Conservation (phyloP, 1,284 basidiomycete species). For the Moesziomyces sp. region DNA sequence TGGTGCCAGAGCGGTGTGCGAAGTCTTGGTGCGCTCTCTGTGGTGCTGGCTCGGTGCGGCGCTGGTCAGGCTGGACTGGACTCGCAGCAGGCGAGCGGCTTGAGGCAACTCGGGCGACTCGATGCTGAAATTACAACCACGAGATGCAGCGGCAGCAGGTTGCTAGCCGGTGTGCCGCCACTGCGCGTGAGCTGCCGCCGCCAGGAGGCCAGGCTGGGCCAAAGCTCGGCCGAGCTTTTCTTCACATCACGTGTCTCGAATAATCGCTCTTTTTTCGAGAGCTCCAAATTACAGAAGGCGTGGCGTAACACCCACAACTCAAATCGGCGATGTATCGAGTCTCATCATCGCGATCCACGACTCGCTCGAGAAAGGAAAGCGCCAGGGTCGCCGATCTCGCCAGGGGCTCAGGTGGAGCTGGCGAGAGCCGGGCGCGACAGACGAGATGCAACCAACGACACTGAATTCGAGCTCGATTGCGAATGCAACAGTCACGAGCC, state of each 20-base stretch:
- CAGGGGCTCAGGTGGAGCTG: neutral
- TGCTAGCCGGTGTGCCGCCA: too few species aligned
- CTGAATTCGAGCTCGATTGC: neutral
- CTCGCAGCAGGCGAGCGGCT: too few species aligned
- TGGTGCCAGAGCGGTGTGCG: constrained; percentile 14
- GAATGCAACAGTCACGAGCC: neutral
- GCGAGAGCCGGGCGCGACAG: neutral
- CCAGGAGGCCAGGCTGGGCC: too few species aligned
- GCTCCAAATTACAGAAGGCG: too few species aligned
- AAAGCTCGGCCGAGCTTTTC: neutral
- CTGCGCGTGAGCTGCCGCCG: too few species aligned
- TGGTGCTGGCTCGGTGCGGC: neutral
- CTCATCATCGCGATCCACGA: too few species aligned
- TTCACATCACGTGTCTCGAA: neutral
- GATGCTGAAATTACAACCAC: too few species aligned
- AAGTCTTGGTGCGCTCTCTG: constrained; percentile 15
- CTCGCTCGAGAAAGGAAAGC: neutral
- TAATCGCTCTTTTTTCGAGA: too few species aligned
- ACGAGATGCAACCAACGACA: neutral
- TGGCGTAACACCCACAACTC: neutral
- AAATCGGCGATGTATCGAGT: too few species aligned
- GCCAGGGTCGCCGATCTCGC: neutral
- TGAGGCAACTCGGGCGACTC: neutral
- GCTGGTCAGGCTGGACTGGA: too few species aligned
- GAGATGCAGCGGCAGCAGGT: too few species aligned